These are phyloP conservation scores for Pseudocercospora pini-densiflorae DNA, from an alignment of 2,329 filamentous ascomycete genomes.

Conservation along the genomic window DNA sequence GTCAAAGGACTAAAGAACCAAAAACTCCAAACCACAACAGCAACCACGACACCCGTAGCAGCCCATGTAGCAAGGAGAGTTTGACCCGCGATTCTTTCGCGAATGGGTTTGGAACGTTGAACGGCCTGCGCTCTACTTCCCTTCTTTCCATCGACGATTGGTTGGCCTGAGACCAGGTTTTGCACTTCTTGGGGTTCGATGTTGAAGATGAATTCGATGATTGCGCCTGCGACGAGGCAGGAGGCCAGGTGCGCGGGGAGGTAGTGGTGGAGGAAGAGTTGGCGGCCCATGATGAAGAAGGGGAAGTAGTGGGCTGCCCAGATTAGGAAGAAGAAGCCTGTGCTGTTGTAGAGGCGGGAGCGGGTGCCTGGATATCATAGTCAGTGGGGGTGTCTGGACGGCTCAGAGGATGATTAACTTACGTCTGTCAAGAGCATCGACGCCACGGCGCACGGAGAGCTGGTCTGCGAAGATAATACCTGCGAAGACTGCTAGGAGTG, in stretches of 20 bases:
- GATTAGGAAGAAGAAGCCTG: conserved; percentile 97
- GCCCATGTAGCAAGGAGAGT: conserved; percentile 80
- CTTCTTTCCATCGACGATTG: conserved; percentile 42
- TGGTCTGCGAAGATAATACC: conserved; percentile 94
- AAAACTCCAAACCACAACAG: conserved; percentile 74
- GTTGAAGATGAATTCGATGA: conserved; percentile 96
- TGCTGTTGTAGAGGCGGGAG: conserved; percentile 95
- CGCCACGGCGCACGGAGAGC: conserved; percentile 85
- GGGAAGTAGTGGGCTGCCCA: conserved; percentile 98
- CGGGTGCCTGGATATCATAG: conserved; percentile 69
- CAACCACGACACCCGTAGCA: conserved; percentile 71
- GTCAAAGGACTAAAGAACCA: conserved; percentile 94
- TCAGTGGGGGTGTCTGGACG: conserved; percentile 6
- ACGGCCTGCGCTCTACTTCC: conserved; percentile 41
- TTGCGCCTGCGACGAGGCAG: conserved; percentile 82
- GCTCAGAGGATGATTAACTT: conserved; percentile 53
- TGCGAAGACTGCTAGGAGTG: conserved; percentile 87
- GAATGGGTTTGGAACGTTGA: conserved; percentile 70
- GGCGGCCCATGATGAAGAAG: conserved; percentile 97
- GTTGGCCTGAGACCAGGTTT: conserved; percentile 49
- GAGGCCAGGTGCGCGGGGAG: conserved; percentile 93
- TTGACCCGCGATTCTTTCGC: conserved; percentile 79
- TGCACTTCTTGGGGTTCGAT: conserved; percentile 72
- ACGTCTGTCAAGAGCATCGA: conserved; percentile 93
- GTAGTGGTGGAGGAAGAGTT: conserved; percentile 98